A percentile compares a stretch with the other conserved stretches of the same genome.
Evolutionary conservation across 2,329 filamentous ascomycete genomes (phyloP).

Genomic region (Trichophyton verrucosum): DNA sequence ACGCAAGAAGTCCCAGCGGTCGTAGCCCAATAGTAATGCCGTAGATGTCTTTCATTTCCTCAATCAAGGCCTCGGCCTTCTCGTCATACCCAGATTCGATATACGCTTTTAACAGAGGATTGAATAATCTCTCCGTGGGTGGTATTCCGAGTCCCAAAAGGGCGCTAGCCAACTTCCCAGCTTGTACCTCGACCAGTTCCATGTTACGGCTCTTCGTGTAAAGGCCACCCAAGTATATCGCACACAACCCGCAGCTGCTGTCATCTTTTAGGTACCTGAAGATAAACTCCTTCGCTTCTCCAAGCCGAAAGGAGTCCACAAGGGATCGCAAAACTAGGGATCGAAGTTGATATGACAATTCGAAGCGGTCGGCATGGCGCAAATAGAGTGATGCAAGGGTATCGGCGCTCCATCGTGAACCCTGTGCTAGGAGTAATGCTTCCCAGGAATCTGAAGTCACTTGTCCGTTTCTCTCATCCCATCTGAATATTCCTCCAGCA

Average conservation of each 20-base stretch:
- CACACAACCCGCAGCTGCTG: slow-evolving; percentile 24
- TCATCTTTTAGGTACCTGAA: slow-evolving; percentile 24
- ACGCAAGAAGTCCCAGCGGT: slow-evolving; percentile 27
- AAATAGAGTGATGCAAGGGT: slow-evolving; percentile 25
- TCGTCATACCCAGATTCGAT: slow-evolving; percentile 26
- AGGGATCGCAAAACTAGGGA: slow-evolving; percentile 27
- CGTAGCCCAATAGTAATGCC: slow-evolving; percentile 22
- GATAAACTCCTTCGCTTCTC: slow-evolving; percentile 27
- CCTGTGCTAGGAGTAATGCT: slow-evolving; percentile 25
- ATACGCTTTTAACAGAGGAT: slow-evolving; percentile 30
- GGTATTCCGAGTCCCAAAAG: slow-evolving; percentile 21
- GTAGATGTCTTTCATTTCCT: slow-evolving; percentile 25
- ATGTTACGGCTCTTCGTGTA: slow-evolving; percentile 31
- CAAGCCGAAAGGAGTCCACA: slow-evolving; percentile 27
- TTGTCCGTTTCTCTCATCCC: slow-evolving; percentile 22
- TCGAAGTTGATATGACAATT: slow-evolving; percentile 21
- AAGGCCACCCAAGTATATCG: slow-evolving; percentile 26
- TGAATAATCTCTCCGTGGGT: slow-evolving; percentile 29
- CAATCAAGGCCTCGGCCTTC: slow-evolving; percentile 25
- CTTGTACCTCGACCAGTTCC: slow-evolving; percentile 25
- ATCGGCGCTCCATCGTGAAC: slow-evolving; percentile 23
- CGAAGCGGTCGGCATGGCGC: slow-evolving; percentile 19
- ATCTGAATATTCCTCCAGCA: slow-evolving; percentile 27
- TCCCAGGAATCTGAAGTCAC: slow-evolving; percentile 27
- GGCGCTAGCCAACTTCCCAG: slow-evolving; percentile 20